These are phyloP conservation scores for Fraxinus xanthoxyloides DNA, from an alignment of 305 asterid species.

Conservation along the genomic window DNA sequence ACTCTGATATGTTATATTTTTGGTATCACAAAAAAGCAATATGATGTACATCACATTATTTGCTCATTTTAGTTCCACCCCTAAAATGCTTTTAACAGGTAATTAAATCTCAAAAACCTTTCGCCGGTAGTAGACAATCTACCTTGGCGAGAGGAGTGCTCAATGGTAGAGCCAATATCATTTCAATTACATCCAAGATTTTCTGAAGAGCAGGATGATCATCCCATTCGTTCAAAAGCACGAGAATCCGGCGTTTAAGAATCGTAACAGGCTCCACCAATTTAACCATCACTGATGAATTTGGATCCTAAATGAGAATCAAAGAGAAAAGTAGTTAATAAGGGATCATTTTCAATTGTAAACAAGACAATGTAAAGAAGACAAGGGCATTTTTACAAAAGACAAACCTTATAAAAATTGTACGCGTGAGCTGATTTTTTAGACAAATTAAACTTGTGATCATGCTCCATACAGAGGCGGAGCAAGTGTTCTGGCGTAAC, in stretches of 20 bases:
- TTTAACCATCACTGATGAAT: conserved; percentile 61
- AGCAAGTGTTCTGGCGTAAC: conserved; percentile 83
- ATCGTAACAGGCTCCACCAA: conserved; percentile 70
- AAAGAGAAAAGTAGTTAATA: conserved; percentile 13
- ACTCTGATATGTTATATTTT: not conserved
- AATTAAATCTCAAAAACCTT: conserved; percentile 9
- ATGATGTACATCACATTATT: not conserved
- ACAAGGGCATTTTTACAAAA: not conserved
- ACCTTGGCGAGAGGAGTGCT: conserved; percentile 90
- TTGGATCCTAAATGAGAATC: conserved; percentile 53
- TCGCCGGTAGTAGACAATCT: conserved; percentile 7
- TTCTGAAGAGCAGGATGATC: conserved; percentile 66
- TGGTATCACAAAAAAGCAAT: not conserved
- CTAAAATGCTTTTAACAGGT: not conserved
- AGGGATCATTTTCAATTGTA: not conserved
- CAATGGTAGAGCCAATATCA: conserved; percentile 79
- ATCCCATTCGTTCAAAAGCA: conserved; percentile 65
- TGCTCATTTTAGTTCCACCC: not conserved
- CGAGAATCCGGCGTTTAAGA: conserved; percentile 52
- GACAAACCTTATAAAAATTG: conserved; percentile 77
- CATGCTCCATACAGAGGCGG: conserved; percentile 83
- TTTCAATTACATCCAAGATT: conserved; percentile 67
- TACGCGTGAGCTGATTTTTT: conserved; percentile 42
- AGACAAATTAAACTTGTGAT: conserved; percentile 40
- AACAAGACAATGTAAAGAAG: not conserved